Conservation (phyloP, 345 rosid species). For the Punica granatum region DNA sequence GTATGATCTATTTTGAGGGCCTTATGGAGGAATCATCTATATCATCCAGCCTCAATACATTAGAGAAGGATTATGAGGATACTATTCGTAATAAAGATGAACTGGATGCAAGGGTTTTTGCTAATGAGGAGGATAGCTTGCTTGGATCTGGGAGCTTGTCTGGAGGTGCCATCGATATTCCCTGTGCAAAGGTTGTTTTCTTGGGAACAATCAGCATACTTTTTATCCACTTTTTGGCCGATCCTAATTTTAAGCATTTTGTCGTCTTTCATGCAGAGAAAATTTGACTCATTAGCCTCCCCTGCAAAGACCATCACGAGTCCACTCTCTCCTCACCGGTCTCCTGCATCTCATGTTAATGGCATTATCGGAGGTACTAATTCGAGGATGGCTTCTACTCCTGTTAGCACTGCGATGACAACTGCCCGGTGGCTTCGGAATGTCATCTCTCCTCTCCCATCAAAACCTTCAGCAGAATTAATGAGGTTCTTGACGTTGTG, state of each 20-base stretch:
- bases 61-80: slow-evolving; percentile 72
- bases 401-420: slow-evolving; percentile 89
- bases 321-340: slow-evolving; percentile 76
- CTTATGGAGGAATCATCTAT: slow-evolving; percentile 77
- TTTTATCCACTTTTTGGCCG: not conserved
- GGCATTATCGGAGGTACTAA: slow-evolving; percentile 34
- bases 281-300: slow-evolving; percentile 62
- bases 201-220: not conserved
- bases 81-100: slow-evolving; percentile 57
- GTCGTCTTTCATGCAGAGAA: slow-evolving; percentile 37
- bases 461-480: slow-evolving; percentile 70
- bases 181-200: slow-evolving; percentile 51
- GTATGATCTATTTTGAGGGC: slow-evolving; percentile 74
- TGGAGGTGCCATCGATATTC: slow-evolving; percentile 49
- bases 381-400: slow-evolving; percentile 66
- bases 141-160: slow-evolving; percentile 65
- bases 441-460: slow-evolving; percentile 66
- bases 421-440: slow-evolving; percentile 97
- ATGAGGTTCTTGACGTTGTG: slow-evolving; percentile 67
- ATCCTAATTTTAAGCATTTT: not conserved
- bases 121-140: slow-evolving; percentile 80
- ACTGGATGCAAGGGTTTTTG: slow-evolving; percentile 78
- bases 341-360: slow-evolving; percentile 61
- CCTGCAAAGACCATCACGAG: slow-evolving; percentile 73
- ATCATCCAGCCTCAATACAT: slow-evolving; percentile 42